Base-by-base conservation (phyloP, 2,329 filamentous ascomycete species). In the Reticulascus tulasneorum region DNA sequence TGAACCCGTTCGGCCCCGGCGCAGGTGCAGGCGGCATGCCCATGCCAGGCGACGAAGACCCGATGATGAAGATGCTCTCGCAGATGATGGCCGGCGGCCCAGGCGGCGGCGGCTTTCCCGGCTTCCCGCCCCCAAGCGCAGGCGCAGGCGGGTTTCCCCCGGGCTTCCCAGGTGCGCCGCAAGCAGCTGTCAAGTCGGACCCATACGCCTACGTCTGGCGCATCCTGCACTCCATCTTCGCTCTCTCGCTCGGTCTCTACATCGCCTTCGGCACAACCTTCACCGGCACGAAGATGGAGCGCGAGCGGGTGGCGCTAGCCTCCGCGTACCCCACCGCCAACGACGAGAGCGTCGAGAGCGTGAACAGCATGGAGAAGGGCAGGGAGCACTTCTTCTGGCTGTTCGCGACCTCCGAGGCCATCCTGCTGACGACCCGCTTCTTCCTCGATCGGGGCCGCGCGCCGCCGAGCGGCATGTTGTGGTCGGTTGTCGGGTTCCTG, bases 351-450 rank as follows among this genome's bases (percentile, higher is more conserved):
- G 33, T 62, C 16, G n/a, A 29, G n/a, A 30, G 38, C 25, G 23
- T 42, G n/a, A 32, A 51, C 39, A 44, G 54, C 37, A 47, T 64
- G 35, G 58, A 58, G 33, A 54, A 55, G 37, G 54, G 59, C 22
- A 55, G 67, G 25, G 66, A 66, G 29, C 69, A 72, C 43, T 82
- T 89, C 60, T 89, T 91, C 60, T 87, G 81, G 67, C 73, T 85
- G n/a, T 93, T 91, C 55, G 82, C 84, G 6, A 87, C 85, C 1
- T 81, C 78, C 21, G 85, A 93, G 63, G 71, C 86, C 9, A 56
- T 86, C 35, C 66, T 91, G 45, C 77, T 91, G 46, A 83, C 79
- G 2, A 80, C 76, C 20, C 70, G 85, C 17, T 86, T 83, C 55
- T 79, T 88, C 48, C 53, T 87, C 33, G 84, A 88, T 49, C 77